These are phyloP conservation scores for Nemania abortiva DNA, from an alignment of 2,329 filamentous ascomycete species.

Conservation along the genomic window DNA sequence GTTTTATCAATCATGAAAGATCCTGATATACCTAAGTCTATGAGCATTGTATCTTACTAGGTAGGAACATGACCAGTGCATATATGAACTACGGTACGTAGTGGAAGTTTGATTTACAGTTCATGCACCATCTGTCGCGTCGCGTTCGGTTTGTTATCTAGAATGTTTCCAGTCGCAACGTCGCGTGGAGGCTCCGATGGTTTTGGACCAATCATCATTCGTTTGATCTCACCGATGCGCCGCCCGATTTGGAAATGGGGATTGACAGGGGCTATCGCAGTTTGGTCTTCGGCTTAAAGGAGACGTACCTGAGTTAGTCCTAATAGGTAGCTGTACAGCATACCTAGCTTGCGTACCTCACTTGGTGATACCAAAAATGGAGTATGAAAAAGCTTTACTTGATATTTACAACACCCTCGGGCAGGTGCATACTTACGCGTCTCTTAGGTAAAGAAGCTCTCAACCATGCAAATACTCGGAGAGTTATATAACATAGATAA, in stretches of 20 bases:
- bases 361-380: not conserved
- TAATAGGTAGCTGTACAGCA: not conserved
- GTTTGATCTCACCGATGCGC: not conserved
- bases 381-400: not conserved
- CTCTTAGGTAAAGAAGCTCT: not conserved
- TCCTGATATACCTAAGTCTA: no score
- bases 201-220: slow-evolving; percentile 21
- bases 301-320: slow-evolving; percentile 23
- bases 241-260: slow-evolving; percentile 31
- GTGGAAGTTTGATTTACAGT: slow-evolving; percentile 6
- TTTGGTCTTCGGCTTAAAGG: slow-evolving; percentile 6
- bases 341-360: not conserved
- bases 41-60: not conserved
- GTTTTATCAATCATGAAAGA: no score
- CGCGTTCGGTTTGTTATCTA: not conserved
- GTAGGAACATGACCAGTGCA: no score
- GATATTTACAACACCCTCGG: not conserved
- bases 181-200: slow-evolving; percentile 25
- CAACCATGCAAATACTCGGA: not conserved
- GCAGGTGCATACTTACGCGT: not conserved
- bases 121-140: slow-evolving; percentile 28
- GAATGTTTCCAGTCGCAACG: not conserved
- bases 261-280: slow-evolving; percentile 23
- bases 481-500: not conserved
- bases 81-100: not conserved